These are phyloP conservation scores for Spinacia oleracea DNA, from an alignment of 179 eudicot genomes.

Conservation along the genomic window DNA sequence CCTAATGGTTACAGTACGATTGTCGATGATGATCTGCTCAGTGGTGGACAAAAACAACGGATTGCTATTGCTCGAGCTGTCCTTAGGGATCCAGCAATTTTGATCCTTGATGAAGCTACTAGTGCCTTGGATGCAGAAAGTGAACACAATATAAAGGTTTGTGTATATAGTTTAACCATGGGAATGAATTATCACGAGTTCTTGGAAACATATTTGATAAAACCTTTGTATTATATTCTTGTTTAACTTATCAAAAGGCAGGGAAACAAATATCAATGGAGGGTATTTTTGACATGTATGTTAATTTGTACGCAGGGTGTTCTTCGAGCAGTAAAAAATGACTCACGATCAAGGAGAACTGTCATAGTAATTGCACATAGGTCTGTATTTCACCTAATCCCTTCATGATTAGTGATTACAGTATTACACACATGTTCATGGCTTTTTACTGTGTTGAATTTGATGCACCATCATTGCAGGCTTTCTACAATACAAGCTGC, in stretches of 20 bases:
- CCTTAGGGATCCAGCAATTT: slow-evolving; percentile 84
- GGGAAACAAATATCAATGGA: not conserved
- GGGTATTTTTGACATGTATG: not conserved
- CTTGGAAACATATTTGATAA: not conserved
- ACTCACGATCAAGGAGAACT: slow-evolving; percentile 61
- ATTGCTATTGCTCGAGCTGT: slow-evolving; percentile 97
- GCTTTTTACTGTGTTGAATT: slow-evolving; percentile 1
- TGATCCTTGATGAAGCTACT: slow-evolving; percentile 97
- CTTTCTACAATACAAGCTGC: slow-evolving; percentile 97
- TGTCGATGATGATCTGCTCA: slow-evolving; percentile 95
- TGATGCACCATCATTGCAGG: slow-evolving; percentile 43
- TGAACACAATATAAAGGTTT: slow-evolving; percentile 92
- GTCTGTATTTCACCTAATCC: slow-evolving; percentile 36
- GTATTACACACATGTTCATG: not conserved
- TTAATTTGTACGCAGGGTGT: slow-evolving; percentile 61
- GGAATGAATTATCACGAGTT: not conserved
- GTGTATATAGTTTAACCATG: slow-evolving; percentile 9
- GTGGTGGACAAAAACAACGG: slow-evolving; percentile 97
- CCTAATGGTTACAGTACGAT: slow-evolving; percentile 86
- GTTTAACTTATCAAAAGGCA: not conserved
- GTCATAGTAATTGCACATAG: slow-evolving; percentile 93
- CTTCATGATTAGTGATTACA: not conserved
- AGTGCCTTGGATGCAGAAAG: slow-evolving; percentile 99
- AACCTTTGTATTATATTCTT: not conserved
- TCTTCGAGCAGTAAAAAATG: slow-evolving; percentile 68